Evolutionary conservation across 441 rosid species (phyloP).

Genomic region (Melastoma candidum): DNA sequence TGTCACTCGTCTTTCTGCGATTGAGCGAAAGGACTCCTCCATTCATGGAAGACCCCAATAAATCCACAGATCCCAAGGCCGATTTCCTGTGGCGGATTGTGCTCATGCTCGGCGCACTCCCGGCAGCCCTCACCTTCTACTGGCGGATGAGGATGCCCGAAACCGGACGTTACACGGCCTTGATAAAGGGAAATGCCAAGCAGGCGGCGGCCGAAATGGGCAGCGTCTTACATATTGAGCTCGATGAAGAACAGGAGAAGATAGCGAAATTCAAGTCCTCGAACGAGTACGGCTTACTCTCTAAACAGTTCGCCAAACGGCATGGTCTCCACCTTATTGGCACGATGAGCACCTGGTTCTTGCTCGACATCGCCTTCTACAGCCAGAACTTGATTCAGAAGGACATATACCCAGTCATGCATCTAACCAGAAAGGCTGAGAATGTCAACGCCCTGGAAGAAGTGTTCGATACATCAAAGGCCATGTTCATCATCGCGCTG

Average conservation of each 20-base stretch:
- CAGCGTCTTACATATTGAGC: not conserved
- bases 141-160: not conserved
- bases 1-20: too few relatives aligned
- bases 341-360: slow-evolving; percentile 11
- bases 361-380: not conserved
- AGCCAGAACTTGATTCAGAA: slow-evolving; percentile 7
- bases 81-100: too few relatives aligned
- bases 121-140: too few relatives aligned
- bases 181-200: slow-evolving; percentile 4
- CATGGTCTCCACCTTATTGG: not conserved
- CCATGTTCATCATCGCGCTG: slow-evolving; percentile 4
- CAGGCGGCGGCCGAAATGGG: slow-evolving; percentile 4
- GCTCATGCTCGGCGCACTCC: too few relatives aligned
- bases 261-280: not conserved
- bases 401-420: slow-evolving; percentile 6
- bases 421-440: not conserved
- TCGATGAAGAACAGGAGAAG: not conserved
- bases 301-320: not conserved
- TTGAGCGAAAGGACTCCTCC: too few relatives aligned
- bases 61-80: not conserved
- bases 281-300: not conserved
- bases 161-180: slow-evolving; percentile 7
- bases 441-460: not conserved
- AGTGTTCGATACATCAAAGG: slow-evolving; percentile 1
- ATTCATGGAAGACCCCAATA: not conserved